phyloP scores from a whole-genome alignment of 345 rosid genomes.

The Hibiscus syriacus region DNA sequence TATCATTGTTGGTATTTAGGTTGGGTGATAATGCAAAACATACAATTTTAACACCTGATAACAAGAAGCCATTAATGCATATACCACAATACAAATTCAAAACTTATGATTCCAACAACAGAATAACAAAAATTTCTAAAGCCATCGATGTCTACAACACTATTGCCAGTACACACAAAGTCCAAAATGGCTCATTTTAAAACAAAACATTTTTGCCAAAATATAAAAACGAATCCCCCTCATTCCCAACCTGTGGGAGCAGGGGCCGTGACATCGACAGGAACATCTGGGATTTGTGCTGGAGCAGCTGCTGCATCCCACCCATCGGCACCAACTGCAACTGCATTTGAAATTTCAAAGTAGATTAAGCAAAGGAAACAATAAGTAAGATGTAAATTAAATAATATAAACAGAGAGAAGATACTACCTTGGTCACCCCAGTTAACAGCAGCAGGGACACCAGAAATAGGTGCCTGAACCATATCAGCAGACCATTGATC shows the following conservation, averaged over 20 bases:
- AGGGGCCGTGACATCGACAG: neutral
- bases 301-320: constrained; percentile 46
- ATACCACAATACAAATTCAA: neutral
- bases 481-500: constrained; percentile 63
- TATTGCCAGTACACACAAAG: constrained; percentile 9
- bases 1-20: no score
- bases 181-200: constrained; percentile 13
- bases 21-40: neutral
- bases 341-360: constrained; percentile 7
- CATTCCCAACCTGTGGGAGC: constrained; percentile 36
- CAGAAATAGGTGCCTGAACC: constrained; percentile 51
- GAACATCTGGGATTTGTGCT: constrained; percentile 2
- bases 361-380: neutral
- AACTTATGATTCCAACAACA: neutral
- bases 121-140: neutral
- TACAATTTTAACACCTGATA: no score
- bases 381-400: neutral
- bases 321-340: constrained; percentile 23
- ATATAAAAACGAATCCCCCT: constrained; percentile 16
- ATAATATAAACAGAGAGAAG: neutral
- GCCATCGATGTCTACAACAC: neutral
- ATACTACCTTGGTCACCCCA: constrained; percentile 29
- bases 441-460: constrained; percentile 30
- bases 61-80: no score
- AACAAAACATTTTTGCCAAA: neutral